Evolutionary conservation across 1,284 basidiomycete genomes (phyloP).

Genomic region (Mycena sp.): DNA sequence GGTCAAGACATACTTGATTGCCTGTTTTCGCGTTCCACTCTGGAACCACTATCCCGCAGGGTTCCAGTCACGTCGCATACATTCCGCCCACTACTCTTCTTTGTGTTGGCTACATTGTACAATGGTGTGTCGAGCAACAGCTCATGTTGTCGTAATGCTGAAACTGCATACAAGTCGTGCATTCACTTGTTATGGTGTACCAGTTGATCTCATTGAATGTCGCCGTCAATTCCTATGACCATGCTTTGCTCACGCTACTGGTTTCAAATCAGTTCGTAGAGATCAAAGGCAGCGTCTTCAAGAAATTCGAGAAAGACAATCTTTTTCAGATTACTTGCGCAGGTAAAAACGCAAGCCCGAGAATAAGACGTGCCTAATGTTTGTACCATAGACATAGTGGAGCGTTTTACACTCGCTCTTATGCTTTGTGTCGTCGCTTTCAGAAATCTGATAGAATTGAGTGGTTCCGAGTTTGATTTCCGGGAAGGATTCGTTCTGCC

Average conservation of each 20-base stretch:
- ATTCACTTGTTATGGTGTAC: constrained; percentile 96
- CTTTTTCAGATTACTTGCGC: constrained; percentile 99
- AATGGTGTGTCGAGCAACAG: constrained; percentile 68
- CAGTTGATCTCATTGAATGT: constrained; percentile 97
- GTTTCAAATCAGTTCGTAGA: constrained; percentile 99
- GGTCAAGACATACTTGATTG: constrained; percentile 98
- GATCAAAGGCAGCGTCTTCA: constrained; percentile 99
- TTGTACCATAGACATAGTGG: constrained; percentile 87
- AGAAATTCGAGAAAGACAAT: constrained; percentile 99
- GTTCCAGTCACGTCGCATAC: constrained; percentile 69
- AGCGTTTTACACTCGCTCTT: constrained; percentile 92
- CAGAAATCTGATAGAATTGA: constrained; percentile 95
- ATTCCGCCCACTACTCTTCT: constrained; percentile 87
- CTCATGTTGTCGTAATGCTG: not conserved
- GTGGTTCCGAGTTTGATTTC: constrained; percentile 88
- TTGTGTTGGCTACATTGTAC: constrained; percentile 86
- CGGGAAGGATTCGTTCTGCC: constrained; percentile 79
- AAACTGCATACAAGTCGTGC: constrained; percentile 68
- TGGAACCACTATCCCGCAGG: constrained; percentile 79
- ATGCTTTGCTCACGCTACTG: constrained; percentile 93
- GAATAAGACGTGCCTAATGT: not conserved
- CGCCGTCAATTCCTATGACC: constrained; percentile 98
- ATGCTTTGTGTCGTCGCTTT: constrained; percentile 95
- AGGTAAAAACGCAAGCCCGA: constrained; percentile 57
- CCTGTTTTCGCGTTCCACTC: constrained; percentile 92